These are phyloP conservation scores for Discostella pseudostelligera DNA, from an alignment of 108 stramenopile species.

Conservation along the genomic window DNA sequence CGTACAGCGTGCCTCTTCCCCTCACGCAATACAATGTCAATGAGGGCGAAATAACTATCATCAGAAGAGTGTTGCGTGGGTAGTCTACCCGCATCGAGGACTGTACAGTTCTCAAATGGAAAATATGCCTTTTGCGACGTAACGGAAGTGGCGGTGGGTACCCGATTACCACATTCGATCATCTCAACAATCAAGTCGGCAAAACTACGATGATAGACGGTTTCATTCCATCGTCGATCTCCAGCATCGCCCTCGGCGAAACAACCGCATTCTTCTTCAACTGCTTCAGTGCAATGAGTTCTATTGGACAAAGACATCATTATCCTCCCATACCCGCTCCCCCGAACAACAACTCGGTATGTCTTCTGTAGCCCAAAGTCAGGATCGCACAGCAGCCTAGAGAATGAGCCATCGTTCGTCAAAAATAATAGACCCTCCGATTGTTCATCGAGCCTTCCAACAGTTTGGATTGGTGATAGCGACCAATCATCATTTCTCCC, in stretches of 20 bases:
- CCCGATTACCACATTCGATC: slow-evolving; percentile 25
- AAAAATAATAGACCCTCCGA: slow-evolving; percentile 70
- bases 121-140: slow-evolving; percentile 14
- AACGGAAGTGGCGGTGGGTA: too few species aligned
- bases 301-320: not conserved
- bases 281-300: too few species aligned
- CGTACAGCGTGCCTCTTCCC: slow-evolving; percentile 37
- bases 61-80: slow-evolving; percentile 26
- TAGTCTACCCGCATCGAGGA: slow-evolving; percentile 33
- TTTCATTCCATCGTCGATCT: not conserved
- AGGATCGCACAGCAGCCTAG: slow-evolving; percentile 34
- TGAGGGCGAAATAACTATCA: slow-evolving; percentile 23
- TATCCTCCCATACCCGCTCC: slow-evolving; percentile 3
- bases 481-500: slow-evolving; percentile 35
- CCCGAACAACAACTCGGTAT: slow-evolving; percentile 28
- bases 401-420: slow-evolving; percentile 62
- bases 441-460: slow-evolving; percentile 67
- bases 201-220: slow-evolving; percentile 2
- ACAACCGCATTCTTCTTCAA: too few species aligned
- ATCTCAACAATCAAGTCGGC: slow-evolving; percentile 10
- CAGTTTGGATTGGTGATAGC: too few species aligned
- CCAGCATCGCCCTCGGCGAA: not conserved
- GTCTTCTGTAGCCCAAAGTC: slow-evolving; percentile 36
- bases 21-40: slow-evolving; percentile 25
- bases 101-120: slow-evolving; percentile 15